phyloP scores from a whole-genome alignment of 2,329 filamentous ascomycete species.

The Mycosphaerella arachidis region DNA sequence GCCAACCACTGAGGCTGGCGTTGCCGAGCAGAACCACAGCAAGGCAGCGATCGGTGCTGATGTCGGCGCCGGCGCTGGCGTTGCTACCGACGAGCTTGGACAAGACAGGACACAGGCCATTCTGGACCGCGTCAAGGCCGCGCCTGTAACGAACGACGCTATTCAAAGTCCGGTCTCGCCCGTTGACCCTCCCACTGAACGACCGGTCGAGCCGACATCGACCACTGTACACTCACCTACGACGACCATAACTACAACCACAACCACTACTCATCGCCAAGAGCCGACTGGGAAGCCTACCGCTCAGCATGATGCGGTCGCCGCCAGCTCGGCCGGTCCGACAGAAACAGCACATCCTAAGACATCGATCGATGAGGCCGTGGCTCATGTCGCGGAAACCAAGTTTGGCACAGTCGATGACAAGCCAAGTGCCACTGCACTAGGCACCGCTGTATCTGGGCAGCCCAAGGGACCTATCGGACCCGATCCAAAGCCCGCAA shows the following conservation, averaged over 20 bases:
- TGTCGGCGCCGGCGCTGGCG: background rate
- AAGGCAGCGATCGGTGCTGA: background rate
- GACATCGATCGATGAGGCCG: background rate
- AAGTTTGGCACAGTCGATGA: constrained; percentile 1
- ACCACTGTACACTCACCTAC: background rate
- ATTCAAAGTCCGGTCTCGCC: background rate
- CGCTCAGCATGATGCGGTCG: background rate
- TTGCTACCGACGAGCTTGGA: background rate
- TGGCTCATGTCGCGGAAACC: background rate
- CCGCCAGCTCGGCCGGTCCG: background rate
- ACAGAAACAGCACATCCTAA: background rate
- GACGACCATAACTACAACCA: background rate
- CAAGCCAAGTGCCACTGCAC: background rate
- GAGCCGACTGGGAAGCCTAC: background rate
- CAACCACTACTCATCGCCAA: background rate
- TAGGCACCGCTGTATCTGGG: background rate
- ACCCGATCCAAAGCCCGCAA: background rate
- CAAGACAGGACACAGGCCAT: background rate
- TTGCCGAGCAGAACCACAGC: background rate
- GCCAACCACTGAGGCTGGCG: background rate
- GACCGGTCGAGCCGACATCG: background rate
- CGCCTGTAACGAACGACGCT: background rate
- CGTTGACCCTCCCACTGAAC: background rate
- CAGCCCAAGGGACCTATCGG: background rate
- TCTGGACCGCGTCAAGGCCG: background rate